Conservation (phyloP, 2,329 filamentous ascomycete genomes). For the Karstenula rhodostoma region DNA sequence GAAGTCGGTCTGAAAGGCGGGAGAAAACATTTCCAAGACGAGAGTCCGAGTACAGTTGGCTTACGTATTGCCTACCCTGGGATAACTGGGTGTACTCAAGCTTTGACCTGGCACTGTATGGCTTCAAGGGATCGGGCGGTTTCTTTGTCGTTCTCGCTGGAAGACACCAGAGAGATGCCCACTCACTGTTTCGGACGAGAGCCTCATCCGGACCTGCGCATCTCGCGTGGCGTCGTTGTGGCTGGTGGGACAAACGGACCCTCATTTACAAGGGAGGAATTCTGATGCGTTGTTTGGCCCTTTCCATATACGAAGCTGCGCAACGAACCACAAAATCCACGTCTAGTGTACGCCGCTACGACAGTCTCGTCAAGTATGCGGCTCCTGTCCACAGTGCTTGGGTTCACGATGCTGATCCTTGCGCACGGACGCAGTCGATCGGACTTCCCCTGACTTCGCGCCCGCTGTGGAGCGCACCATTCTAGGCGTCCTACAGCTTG, state of each 20-base stretch:
- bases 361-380: background rate
- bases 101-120: no score
- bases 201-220: constrained; percentile 3
- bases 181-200: constrained; percentile 9
- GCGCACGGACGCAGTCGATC: background rate
- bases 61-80: no score
- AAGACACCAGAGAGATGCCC: constrained; percentile 1
- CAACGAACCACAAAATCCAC: constrained; percentile 2
- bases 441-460: constrained; percentile 4
- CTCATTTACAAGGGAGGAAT: constrained; percentile 6
- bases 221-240: background rate
- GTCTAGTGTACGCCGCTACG: background rate
- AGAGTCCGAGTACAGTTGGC: no score
- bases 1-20: background rate
- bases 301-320: background rate
- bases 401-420: constrained; percentile 1
- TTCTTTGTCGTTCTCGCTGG: constrained; percentile 13
- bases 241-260: background rate
- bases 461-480: background rate
- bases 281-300: constrained; percentile 3
- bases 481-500: background rate
- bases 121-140: constrained; percentile 6
- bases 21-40: background rate
- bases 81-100: no score
- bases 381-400: background rate